Evolutionary conservation across 371 early-diverging fungal species (phyloP), one percentile per base, ranked within the genome.

Genomic region (Apophysomyces variabilis): DNA sequence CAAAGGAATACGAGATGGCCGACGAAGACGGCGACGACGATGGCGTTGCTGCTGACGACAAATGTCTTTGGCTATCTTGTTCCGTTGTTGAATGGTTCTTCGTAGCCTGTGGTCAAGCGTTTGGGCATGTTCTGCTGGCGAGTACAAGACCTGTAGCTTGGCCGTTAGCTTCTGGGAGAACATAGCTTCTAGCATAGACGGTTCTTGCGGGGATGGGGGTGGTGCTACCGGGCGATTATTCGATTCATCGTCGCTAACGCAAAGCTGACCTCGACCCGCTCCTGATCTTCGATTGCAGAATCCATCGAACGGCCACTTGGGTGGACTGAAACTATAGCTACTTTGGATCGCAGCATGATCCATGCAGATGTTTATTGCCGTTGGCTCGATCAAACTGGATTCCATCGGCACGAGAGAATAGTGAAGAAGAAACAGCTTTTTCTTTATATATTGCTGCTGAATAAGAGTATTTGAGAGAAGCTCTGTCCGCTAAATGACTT

Each of bases 1-100:
- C 14, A 65, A 38, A 7, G 66, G 66, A 14, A 65, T 65, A 18
- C 60, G 59, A 4, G 66, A 65, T 5, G 66, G 60, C 11, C 38
- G 26, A 14, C 21, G 38, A n/a, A 18, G 41, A 37, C 11, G n/a
- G 9, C 35, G 38, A 18, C 58, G 57, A 35, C 36, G 38, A 26
- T 36, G 26, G 13, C 21, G 54, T 50, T 50, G n/a, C 9, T 50
- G 54, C 8, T 21, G 54, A 50, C 21, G 54, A 50, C 21, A 21
- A 26, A 3, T 50, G 16, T 50, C 54, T 50, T 50, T 50, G 18
- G 54, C 21, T 18, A 50, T 50, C 18, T 21, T 50, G 21, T 21
- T 50, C 21, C 54, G 54, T 50, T 50, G n/a, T 11, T 50, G 54
- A 3, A 50, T 7, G 7, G 54, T 50, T 11, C 35, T 16, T 11